A percentile compares a stretch with the other conserved stretches of the same genome.
phyloP scores from a whole-genome alignment of 2,329 filamentous ascomycete species.

The Colletotrichum sp. region DNA sequence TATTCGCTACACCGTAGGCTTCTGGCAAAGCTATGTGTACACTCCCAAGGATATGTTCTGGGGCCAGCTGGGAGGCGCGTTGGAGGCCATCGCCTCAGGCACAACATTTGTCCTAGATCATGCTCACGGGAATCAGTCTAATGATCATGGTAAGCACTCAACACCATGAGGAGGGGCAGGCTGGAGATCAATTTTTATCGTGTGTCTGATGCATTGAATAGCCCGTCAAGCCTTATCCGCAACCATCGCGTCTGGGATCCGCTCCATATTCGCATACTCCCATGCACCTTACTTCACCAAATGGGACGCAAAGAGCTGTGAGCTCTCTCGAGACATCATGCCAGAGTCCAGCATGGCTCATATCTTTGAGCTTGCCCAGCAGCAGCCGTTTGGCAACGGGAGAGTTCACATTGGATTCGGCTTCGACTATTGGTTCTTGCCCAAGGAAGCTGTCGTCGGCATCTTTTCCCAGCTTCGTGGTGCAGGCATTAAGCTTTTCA shows the following conservation, averaged over 20 bases:
- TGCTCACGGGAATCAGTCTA: neutral
- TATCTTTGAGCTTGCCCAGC: neutral
- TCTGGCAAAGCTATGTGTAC: neutral
- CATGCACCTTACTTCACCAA: neutral
- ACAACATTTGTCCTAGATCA: neutral
- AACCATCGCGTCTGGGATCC: neutral
- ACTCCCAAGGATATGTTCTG: constrained; percentile 47
- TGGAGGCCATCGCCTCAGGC: constrained; percentile 39
- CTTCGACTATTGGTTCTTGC: neutral
- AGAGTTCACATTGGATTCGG: neutral
- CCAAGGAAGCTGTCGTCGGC: neutral
- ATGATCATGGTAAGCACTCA: neutral
- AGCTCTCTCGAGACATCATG: neutral
- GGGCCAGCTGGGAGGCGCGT: constrained; percentile 43
- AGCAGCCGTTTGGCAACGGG: neutral
- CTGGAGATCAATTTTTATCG: neutral
- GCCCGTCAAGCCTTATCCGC: neutral
- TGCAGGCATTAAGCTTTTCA: neutral
- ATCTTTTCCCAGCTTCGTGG: neutral
- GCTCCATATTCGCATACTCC: neutral
- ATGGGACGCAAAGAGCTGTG: neutral
- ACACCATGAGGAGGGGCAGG: neutral
- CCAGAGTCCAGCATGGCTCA: neutral
- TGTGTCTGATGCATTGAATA: neutral
- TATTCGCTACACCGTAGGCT: neutral